Percentiles rank a stretch among this genome's conserved stretches.
These are phyloP conservation scores for Quercus engelmannii DNA, from an alignment of 306 rosid species.

Conservation along the genomic window DNA sequence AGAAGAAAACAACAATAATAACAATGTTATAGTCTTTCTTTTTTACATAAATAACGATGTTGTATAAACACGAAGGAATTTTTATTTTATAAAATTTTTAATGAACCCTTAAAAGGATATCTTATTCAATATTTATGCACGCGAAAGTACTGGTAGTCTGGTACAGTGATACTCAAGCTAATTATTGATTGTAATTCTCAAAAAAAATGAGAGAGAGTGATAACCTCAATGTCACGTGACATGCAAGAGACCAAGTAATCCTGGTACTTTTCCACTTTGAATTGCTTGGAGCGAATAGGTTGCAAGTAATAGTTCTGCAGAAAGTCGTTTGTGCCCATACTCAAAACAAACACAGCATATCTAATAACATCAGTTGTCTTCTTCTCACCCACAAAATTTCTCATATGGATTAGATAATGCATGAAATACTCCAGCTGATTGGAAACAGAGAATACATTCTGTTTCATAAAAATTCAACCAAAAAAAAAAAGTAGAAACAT, in stretches of 20 bases:
- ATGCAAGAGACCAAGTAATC: constrained; percentile 53
- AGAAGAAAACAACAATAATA: too few species aligned
- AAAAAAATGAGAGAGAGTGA: background rate
- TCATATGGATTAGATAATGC: constrained; percentile 59
- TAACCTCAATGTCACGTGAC: constrained; percentile 42
- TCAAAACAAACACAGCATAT: constrained; percentile 44
- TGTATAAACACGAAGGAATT: too few species aligned
- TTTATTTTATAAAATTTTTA: too few species aligned
- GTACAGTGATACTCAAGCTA: background rate
- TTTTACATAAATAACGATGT: too few species aligned
- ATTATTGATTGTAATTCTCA: background rate
- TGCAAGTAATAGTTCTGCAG: constrained; percentile 69
- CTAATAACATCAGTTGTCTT: constrained; percentile 40
- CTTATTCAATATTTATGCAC: too few species aligned
- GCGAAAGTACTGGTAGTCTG: too few species aligned
- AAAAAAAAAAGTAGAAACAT: background rate
- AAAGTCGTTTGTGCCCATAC: constrained; percentile 81
- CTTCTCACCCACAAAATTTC: constrained; percentile 38
- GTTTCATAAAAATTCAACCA: constrained; percentile 15
- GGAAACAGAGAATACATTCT: constrained; percentile 57
- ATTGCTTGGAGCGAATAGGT: constrained; percentile 54
- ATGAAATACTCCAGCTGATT: constrained; percentile 53
- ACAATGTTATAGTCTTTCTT: too few species aligned
- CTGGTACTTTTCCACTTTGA: constrained; percentile 40
- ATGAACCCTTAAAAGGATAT: too few species aligned